Base-by-base conservation (phyloP, 2,329 filamentous ascomycete genomes). In the Fusarium goolgardi region DNA sequence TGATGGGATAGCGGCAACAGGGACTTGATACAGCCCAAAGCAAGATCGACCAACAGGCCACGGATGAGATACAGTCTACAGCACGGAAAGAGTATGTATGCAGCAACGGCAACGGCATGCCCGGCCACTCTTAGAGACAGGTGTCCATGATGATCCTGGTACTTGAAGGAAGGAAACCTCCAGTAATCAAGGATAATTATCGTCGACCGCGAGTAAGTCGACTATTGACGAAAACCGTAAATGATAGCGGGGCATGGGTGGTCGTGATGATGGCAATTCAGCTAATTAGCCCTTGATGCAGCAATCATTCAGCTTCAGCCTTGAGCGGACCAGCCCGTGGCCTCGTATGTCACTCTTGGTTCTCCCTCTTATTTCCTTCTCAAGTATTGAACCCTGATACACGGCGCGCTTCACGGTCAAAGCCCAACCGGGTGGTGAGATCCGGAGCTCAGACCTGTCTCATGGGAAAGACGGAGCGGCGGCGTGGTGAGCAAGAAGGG, bases 31-130 rank as follows among this genome's bases (percentile, higher is more conserved):
- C 37, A 34, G 46, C 63, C 70, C 67, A 55, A 59, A 64, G 64
- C 58, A 65, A 65, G 71, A 73, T 73, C 71, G 71, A 72, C 71
- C 72, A 70, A 73, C 64, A 55, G 67, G 57, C 58, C 69, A 64
- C 54, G 66, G 70, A 71, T 65, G 55, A 72, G 68, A 71, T 72
- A 65, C 66, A 45, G 32, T 27, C 34, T 50, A 50, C 31, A 50
- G 32, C 25, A 49, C 47, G 27, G 13, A 39, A 35, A 70, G 50
- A 61, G 47, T 45, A 44, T 60, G 47, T 54, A 44, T 60, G 55
- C 39, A 60, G 55, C 40, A 54, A 49, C 43, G 59, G 32, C 55
- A 67, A 60, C 65, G 70, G 71, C 58, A 73, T 62, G 65, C 59
- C 70, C 71, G 70, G 71, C 68, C 61, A 40, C 43, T 67, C 64